These are phyloP conservation scores for Calcarisporium arbuscula DNA, from an alignment of 2,329 filamentous ascomycete species.

Conservation along the genomic window DNA sequence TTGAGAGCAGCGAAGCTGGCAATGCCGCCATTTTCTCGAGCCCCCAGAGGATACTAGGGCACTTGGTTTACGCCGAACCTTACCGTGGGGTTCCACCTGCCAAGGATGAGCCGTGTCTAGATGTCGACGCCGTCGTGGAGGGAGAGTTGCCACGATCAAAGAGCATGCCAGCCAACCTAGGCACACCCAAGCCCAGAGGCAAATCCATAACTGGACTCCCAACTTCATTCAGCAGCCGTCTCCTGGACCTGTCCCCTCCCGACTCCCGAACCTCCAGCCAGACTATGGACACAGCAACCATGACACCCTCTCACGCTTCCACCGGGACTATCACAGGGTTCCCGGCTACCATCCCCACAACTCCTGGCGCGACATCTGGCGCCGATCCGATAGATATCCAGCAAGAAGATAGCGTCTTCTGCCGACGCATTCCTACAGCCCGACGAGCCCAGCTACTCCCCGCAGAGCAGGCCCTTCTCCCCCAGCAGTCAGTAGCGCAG, in stretches of 20 bases:
- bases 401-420: constrained; percentile 39
- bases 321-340: constrained; percentile 38
- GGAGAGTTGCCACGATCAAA: constrained; percentile 24
- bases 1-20: constrained; percentile 66
- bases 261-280: constrained; percentile 45
- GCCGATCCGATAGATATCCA: constrained; percentile 22
- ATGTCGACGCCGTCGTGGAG: constrained; percentile 34
- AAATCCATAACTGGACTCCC: constrained; percentile 23
- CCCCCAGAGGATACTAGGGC: constrained; percentile 64
- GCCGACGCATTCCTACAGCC: constrained; percentile 60
- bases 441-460: constrained; percentile 59
- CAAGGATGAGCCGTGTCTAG: constrained; percentile 57
- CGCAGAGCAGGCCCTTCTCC: constrained; percentile 63
- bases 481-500: constrained; percentile 59
- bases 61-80: constrained; percentile 64
- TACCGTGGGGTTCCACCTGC: constrained; percentile 60
- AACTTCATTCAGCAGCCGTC: constrained; percentile 29
- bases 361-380: constrained; percentile 13
- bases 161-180: constrained; percentile 27
- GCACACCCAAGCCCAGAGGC: constrained; percentile 17
- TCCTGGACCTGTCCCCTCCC: constrained; percentile 34
- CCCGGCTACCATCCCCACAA: constrained; percentile 9
- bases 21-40: constrained; percentile 64
- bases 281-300: constrained; percentile 52
- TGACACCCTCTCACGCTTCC: constrained; percentile 37